Base-by-base conservation (phyloP, 2,329 filamentous ascomycete species). In the Sphaerostilbella broomeana region DNA sequence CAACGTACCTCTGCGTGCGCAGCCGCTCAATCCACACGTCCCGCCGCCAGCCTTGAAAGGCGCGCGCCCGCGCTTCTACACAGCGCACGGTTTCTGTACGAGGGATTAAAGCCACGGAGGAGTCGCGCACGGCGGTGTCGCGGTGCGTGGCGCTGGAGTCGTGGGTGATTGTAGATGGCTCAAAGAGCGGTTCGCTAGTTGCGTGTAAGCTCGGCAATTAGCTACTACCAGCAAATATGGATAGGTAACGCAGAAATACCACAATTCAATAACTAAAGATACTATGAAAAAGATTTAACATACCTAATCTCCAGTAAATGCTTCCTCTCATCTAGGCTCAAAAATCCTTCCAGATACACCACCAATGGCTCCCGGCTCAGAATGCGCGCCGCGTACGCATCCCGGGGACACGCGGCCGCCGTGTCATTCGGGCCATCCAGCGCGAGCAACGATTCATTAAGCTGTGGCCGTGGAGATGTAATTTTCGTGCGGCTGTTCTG, bases 291-390 rank as follows among this genome's bases (percentile, higher is more conserved):
- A n/a, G n/a, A n/a, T n/a, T n/a, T n/a, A n/a, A n/a, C 41, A n/a
- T 35, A 75, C 72, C 71, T 74, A 28, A 74, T 67, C 12, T 71
- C 64, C 2, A 75, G 55, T 15, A 77, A 52, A 47, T 74, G 67
- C 21, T 48, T 44, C 34, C 65, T 62, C 52, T 77, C 73, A 4
- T 55, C 56, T 7, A 47, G 44, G 11, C 59, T 63, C 38, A 77
- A 46, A 47, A 77, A 77, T 13, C 65, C 60, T 55, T 75, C 70
- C 10, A 77, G 56, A 44, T 77, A 77, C 4, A 77, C 50, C 3
- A 77, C 69, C 25, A 77, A 52, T 15, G 73, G 73, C 40, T 67
- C 67, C 38, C 66, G 63, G 30, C 63, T 72, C 40, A 70, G 53
- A 17, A 76, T 60, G 40, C 71, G 68, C 28, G 70, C 63, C 2